Conservation (phyloP, 2,329 filamentous ascomycete genomes). For the Hypomyces perniciosus region DNA sequence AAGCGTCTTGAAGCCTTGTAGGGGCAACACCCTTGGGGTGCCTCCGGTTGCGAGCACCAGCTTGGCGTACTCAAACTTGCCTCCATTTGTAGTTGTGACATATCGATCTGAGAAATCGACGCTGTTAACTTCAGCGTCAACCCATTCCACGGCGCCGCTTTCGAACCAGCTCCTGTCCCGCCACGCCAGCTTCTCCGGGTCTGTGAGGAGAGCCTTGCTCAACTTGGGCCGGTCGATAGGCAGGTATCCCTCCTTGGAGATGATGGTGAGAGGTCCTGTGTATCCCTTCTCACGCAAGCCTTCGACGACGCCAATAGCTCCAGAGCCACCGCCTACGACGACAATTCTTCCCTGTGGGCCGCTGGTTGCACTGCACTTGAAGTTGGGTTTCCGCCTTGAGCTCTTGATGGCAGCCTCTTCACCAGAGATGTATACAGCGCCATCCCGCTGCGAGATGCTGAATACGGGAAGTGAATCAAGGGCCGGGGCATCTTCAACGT, state of each 20-base stretch:
- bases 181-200: slow-evolving; percentile 71
- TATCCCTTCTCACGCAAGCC: slow-evolving; percentile 77
- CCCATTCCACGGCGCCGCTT: slow-evolving; percentile 48
- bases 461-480: slow-evolving; percentile 82
- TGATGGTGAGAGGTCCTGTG: slow-evolving; percentile 71
- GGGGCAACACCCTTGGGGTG: slow-evolving; percentile 64
- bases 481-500: slow-evolving; percentile 91
- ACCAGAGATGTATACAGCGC: slow-evolving; percentile 76
- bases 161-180: slow-evolving; percentile 75
- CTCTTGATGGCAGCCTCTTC: slow-evolving; percentile 73
- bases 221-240: slow-evolving; percentile 94
- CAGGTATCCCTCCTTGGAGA: slow-evolving; percentile 76
- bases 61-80: slow-evolving; percentile 73
- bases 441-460: slow-evolving; percentile 72
- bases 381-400: slow-evolving; percentile 65
- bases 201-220: slow-evolving; percentile 84
- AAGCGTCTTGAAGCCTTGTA: slow-evolving; percentile 80
- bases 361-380: slow-evolving; percentile 56
- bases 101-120: slow-evolving; percentile 72
- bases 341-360: slow-evolving; percentile 61
- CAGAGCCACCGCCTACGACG: slow-evolving; percentile 84
- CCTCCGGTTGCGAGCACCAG: slow-evolving; percentile 88
- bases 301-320: slow-evolving; percentile 74
- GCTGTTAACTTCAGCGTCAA: slow-evolving; percentile 59
- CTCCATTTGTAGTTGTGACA: slow-evolving; percentile 68